These are phyloP conservation scores for Aspergillus incahuasiensis DNA, from an alignment of 495 filamentous ascomycete genomes.

Conservation along the genomic window DNA sequence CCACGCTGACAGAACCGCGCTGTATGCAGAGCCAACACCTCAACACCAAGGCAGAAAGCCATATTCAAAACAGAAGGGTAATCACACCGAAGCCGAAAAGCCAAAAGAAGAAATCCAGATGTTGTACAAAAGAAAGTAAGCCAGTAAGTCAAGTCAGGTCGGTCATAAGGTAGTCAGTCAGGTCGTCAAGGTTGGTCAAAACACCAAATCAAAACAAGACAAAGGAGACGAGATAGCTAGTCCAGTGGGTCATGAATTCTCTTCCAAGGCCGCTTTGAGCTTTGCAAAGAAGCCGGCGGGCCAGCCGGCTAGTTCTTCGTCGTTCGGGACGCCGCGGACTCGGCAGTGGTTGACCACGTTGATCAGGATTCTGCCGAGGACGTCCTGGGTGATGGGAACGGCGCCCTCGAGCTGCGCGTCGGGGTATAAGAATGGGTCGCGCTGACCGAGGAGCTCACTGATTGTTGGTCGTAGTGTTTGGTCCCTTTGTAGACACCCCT, in stretches of 20 bases:
- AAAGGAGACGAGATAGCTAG: constrained; percentile 17
- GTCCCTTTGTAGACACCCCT: constrained; percentile 75
- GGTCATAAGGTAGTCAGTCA: constrained; percentile 1
- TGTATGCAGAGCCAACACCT: constrained; percentile 15
- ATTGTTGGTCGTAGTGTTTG: constrained; percentile 72
- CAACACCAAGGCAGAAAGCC: constrained; percentile 12
- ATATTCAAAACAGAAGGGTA: constrained; percentile 8
- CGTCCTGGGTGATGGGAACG: constrained; percentile 69
- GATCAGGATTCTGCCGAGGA: constrained; percentile 68
- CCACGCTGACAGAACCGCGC: constrained; percentile 11
- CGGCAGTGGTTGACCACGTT: constrained; percentile 73
- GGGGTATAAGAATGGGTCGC: constrained; percentile 80
- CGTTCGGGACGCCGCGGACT: constrained; percentile 60
- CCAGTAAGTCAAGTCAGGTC: constrained; percentile 4
- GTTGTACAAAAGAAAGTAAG: constrained; percentile 12
- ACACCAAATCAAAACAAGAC: constrained; percentile 5
- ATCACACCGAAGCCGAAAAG: constrained; percentile 8
- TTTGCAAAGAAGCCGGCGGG: constrained; percentile 61
- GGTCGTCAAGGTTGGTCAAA: constrained; percentile 17
- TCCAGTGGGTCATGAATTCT: constrained; percentile 32
- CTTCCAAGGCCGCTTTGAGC: constrained; percentile 59
- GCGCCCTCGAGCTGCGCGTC: constrained; percentile 57
- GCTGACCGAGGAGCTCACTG: constrained; percentile 62
- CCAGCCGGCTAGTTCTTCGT: constrained; percentile 68
- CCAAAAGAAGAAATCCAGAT: constrained; percentile 6